A percentile compares a stretch with the other conserved stretches of the same genome.
These are phyloP conservation scores for Ilex asprella DNA, from an alignment of 257 asterid species.

Conservation along the genomic window DNA sequence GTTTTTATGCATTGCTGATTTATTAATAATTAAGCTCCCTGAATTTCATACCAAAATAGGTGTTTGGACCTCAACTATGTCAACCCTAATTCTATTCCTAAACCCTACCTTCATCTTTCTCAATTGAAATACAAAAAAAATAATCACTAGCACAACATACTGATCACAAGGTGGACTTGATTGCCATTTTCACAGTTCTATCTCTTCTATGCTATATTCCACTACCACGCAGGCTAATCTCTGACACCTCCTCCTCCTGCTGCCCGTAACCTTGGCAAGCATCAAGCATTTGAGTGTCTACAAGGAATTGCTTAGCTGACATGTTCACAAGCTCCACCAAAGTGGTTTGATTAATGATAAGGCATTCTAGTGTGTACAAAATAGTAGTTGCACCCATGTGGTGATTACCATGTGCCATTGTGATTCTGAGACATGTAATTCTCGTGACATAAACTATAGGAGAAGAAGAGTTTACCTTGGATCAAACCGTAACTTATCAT, in stretches of 20 bases:
- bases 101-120: too few species aligned
- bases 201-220: too few species aligned
- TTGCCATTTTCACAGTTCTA: too few species aligned
- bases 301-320: too few species aligned
- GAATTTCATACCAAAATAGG: not conserved
- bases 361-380: not conserved
- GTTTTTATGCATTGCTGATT: not conserved
- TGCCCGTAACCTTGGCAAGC: too few species aligned
- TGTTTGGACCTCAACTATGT: not conserved
- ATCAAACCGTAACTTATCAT: slow-evolving; percentile 81
- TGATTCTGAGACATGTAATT: not conserved
- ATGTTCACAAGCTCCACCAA: not conserved
- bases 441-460: not conserved
- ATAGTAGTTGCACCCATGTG: not conserved
- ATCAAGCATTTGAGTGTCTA: too few species aligned
- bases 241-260: too few species aligned
- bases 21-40: not conserved
- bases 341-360: not conserved
- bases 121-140: too few species aligned
- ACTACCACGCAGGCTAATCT: too few species aligned
- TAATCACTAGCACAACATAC: too few species aligned
- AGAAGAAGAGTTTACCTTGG: slow-evolving; percentile 52
- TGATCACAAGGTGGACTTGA: too few species aligned
- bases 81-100: not conserved
- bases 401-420: not conserved